Base-by-base conservation (phyloP, 2,329 filamentous ascomycete species). In the Talaromyces pinophilus region DNA sequence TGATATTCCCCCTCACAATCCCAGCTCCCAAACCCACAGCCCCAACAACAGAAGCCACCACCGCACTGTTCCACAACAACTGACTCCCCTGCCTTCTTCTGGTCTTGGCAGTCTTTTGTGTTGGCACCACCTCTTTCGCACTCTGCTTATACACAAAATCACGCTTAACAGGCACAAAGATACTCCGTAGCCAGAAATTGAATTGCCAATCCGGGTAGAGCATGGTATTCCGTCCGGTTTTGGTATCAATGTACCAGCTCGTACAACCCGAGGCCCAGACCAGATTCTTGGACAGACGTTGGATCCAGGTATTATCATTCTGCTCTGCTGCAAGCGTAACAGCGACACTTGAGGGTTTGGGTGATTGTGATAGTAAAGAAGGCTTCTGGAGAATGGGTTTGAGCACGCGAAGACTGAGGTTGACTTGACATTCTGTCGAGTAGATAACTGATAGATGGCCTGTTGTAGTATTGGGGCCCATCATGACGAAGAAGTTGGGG, bases 121-220 rank as follows among this genome's bases (percentile, higher is more conserved):
- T 11, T 17, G 50, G 15, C 8, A 6, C 28, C n/a, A 46, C 61
- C 33, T 54, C 57, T 40, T 64, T 63, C 35, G 35, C 42, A 33
- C 70, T 71, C 25, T 40, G 50, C 40, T 46, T 69, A 66, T 76
- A 79, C 5, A 74, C 67, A 65, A 83, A 79, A 52, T 83, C 80
- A 1, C 68, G 66, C 71, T 72, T 67, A 15, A 68, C 78, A 1
- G 72, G 72, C 48, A 81, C 75, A 63, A 84, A 84, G 1, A 85
- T 69, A 63, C 81, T 84, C 15, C 83, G 71, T 19, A 79, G 63
- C 82, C 83, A 85, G 67, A 80, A 84, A 62, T 76, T 73, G 64
- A 79, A 84, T 70, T 85, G 82, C 77, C 80, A 85, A 59, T 84
- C 81, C 0, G 83, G 83, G 68, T 84, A 86, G 77, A 85, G 83